Evolutionary conservation across 176 grass and related monocot species (phyloP), one percentile per base, ranked within the genome.

Genomic region (Otatea glauca): DNA sequence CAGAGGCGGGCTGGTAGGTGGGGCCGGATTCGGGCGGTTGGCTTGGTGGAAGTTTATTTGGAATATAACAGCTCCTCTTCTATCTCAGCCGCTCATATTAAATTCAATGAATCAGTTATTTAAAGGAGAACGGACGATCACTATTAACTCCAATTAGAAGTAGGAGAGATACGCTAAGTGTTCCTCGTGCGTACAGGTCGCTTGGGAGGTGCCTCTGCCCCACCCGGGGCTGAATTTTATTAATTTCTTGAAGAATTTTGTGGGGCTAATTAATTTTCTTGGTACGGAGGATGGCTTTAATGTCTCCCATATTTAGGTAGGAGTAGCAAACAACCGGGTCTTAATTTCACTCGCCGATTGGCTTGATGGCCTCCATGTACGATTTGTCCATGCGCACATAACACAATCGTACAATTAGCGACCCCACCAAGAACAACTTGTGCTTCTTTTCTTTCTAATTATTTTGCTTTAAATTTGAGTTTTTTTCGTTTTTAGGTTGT

Each of bases 291-390:
- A 67, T 55, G 77, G 8, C 16, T 50, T 90, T 78, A 79, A 90
- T 87, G 49, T 81, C 39, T 43, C 74, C 68, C 79, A 14, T 1
- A n/a, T n/a, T 90, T 86, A 8, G 74, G 79, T 86, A 49, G 84
- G 56, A 69, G 76, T 14, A 53, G 60, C 38, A 49, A 70, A 45
- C 74, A 62, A 41, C 48, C 7, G 41, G 7, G 41, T 42, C 34
- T 90, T 68, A 72, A 77, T 80, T 84, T 16, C 35, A 17, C 14
- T 83, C 54, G 32, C 69, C 64, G 4, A 43, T 12, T 60, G 21
- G 41, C 23, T 70, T 38, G 2, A 39, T 83, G 56, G 23, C 10
- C 60, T 37, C 47, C 41, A 38, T 38, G 29, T 53, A 35, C n/a
- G n/a, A 54, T 60, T 56, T 75, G 66, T 65, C 65, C 65, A 54